These are phyloP conservation scores for Rhodomyrtus psidioides DNA, from an alignment of 441 rosid genomes.

Conservation along the genomic window DNA sequence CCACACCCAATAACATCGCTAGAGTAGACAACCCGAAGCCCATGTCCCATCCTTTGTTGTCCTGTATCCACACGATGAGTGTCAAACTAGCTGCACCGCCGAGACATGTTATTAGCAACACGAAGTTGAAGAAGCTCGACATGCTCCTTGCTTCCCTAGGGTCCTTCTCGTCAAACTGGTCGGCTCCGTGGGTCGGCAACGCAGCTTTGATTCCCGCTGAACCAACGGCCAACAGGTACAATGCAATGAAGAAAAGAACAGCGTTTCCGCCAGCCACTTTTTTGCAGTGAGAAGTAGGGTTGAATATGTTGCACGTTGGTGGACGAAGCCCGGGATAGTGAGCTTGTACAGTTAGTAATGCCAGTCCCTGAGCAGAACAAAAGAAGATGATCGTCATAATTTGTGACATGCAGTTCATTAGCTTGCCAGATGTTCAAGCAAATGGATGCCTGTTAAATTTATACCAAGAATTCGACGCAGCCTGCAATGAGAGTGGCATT, in stretches of 20 bases:
- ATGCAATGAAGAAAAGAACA: constrained; percentile 28
- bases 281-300: constrained; percentile 21
- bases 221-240: constrained; percentile 46
- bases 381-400: neutral
- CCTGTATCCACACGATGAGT: constrained; percentile 46
- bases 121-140: constrained; percentile 53
- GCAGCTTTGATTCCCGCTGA: constrained; percentile 43
- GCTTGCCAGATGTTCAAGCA: neutral
- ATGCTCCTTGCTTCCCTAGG: constrained; percentile 30
- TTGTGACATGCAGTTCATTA: neutral
- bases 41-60: constrained; percentile 54
- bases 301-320: constrained; percentile 29
- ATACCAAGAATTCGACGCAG: constrained; percentile 42
- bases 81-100: constrained; percentile 48
- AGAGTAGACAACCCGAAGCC: constrained; percentile 30
- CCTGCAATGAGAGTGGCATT: constrained; percentile 36
- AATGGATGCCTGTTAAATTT: neutral
- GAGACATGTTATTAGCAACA: constrained; percentile 25
- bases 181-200: constrained; percentile 51
- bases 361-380: constrained; percentile 27
- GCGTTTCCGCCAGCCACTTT: constrained; percentile 26
- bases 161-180: constrained; percentile 51
- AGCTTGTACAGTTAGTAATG: constrained; percentile 44
- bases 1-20: constrained; percentile 24
- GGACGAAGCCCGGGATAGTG: constrained; percentile 41